Percentiles rank a stretch among this genome's conserved stretches.
Evolutionary conservation across 1,139 yeast genomes (phyloP).

Genomic region (Zygotorulaspora mrakii): DNA sequence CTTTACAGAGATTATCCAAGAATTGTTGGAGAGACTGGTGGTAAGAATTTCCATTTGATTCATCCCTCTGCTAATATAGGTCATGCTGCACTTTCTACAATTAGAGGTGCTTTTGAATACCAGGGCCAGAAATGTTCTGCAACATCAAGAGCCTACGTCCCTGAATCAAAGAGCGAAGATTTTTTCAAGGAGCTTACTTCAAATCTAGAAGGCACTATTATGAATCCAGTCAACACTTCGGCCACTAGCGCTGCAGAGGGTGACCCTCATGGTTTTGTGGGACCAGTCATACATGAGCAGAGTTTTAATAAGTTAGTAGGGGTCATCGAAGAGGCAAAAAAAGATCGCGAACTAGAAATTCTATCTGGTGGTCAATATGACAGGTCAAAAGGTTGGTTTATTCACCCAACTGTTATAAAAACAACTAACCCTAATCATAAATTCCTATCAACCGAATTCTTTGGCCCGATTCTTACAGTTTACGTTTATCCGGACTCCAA

Average conservation of each 20-base stretch:
- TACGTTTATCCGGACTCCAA: conserved; percentile 77
- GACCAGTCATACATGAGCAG: conserved; percentile 91
- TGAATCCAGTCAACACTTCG: conserved; percentile 64
- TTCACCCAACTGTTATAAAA: conserved; percentile 80
- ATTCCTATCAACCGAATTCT: conserved; percentile 74
- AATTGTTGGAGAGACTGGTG: conserved; percentile 97
- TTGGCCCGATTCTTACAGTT: conserved; percentile 85
- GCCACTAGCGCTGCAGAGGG: conserved; percentile 39
- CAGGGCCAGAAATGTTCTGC: conserved; percentile 96
- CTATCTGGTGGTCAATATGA: conserved; percentile 77
- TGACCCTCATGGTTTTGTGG: conserved; percentile 65
- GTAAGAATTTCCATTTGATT: conserved; percentile 90
- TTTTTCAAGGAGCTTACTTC: conserved; percentile 55
- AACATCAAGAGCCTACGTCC: conserved; percentile 77
- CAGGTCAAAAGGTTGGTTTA: conserved; percentile 71
- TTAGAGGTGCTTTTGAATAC: conserved; percentile 93
- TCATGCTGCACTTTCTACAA: conserved; percentile 83
- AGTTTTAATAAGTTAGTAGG: conserved; percentile 72
- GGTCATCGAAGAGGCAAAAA: conserved; percentile 67
- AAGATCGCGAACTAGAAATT: conserved; percentile 71
- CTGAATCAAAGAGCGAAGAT: conserved; percentile 74
- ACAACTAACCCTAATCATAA: conserved; percentile 73
- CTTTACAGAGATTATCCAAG: conserved; percentile 87
- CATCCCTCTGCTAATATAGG: conserved; percentile 70
- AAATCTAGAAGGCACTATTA: conserved; percentile 31